Conservation (phyloP, 2,329 filamentous ascomycete genomes). For the Fusarium sp. region DNA sequence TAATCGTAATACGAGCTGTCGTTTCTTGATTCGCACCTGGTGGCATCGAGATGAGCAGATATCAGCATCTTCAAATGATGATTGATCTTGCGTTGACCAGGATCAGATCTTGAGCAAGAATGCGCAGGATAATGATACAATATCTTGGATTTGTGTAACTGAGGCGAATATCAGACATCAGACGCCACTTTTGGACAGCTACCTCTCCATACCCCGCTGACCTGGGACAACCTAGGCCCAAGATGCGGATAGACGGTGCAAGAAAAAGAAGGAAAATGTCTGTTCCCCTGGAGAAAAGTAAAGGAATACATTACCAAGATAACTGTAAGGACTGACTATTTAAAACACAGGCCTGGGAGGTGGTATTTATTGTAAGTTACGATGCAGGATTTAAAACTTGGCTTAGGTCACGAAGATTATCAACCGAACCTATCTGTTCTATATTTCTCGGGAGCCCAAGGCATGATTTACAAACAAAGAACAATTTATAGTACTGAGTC, state of each 20-base stretch:
- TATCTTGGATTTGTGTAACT: constrained; percentile 25
- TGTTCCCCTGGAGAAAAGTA: neutral
- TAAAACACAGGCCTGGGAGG: neutral
- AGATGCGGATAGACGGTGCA: neutral
- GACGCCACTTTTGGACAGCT: constrained; percentile 28
- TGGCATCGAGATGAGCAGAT: neutral
- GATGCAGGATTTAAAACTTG: neutral
- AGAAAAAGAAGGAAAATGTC: neutral
- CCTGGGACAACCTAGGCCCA: neutral
- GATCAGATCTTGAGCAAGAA: constrained; percentile 35
- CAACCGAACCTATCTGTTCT: neutral
- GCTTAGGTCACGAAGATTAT: neutral
- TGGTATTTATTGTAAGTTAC: too few relatives aligned
- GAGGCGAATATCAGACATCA: constrained; percentile 8
- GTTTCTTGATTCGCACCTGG: neutral
- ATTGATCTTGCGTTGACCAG: neutral
- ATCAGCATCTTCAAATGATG: neutral
- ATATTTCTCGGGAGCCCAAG: neutral
- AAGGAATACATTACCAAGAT: neutral
- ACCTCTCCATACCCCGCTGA: constrained; percentile 35
- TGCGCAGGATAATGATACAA: constrained; percentile 34
- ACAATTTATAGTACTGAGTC: neutral
- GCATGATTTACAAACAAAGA: neutral
- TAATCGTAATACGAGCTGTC: neutral
- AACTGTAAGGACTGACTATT: neutral